Evolutionary conservation across 2,329 filamentous ascomycete species (phyloP), one percentile per base, ranked within the genome.

Genomic region (Ilyonectria robusta): DNA sequence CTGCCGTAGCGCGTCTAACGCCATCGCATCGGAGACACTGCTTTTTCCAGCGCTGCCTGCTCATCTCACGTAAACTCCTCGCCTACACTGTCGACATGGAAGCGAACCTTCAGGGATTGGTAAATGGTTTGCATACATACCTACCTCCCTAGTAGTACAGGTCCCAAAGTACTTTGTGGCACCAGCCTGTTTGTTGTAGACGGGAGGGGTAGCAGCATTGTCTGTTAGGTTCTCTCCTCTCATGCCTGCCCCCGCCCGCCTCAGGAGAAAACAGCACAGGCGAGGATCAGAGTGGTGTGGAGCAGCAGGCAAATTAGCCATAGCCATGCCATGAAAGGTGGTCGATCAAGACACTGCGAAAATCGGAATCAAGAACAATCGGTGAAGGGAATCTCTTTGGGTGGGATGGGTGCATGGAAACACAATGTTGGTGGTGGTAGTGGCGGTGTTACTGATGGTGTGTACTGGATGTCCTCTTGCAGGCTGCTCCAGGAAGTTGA

Each of bases 261-360:
- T 44, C 42, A 48, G 60, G 40, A 48, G 44, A 59, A 48, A 60
- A 58, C 57, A 33, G 31, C 60, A 56, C 19, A 53, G 50, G 50
- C 57, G 55, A 54, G 44, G 56, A 61, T 37, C 42, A 59, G 48
- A 72, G 51, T 29, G 53, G 50, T 62, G 71, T 72, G 69, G 71
- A 68, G 64, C 64, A 60, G 51, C 69, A 72, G 10, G 50, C 50
- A 53, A 72, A 72, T 73, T 70, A 70, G 61, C 67, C 58, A 68
- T 56, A 61, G 46, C 59, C 71, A 67, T 70, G 63, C 55, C 63
- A 19, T 31, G 47, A 31, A 50, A 29, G 6, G 26, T 23, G 47
- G 23, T 31, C 8, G 6, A 15, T 31, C 50, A 19, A 35, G 50
- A 35, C 31, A 21, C 11, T 53, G 50, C 31, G n/a, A 23, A 29